Evolutionary conservation across 306 rosid species (phyloP).

Genomic region (Fragaria ananassa): DNA sequence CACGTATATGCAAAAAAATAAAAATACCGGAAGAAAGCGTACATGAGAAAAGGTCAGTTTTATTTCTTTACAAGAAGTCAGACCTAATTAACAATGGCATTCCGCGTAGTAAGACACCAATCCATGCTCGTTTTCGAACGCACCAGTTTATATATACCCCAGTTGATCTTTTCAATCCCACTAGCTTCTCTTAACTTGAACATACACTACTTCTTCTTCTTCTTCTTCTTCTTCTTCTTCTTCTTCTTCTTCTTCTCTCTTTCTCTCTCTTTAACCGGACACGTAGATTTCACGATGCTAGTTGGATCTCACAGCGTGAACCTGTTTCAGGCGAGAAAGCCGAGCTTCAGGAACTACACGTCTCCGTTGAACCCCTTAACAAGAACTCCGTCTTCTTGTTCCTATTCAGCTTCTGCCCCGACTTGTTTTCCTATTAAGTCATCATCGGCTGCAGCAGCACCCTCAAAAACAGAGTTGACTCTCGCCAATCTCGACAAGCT

Average conservation of each 20-base stretch:
- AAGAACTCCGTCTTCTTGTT: conserved; percentile 22
- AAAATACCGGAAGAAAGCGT: background rate
- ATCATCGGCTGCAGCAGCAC: conserved; percentile 10
- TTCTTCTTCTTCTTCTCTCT: background rate
- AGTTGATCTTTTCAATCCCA: background rate
- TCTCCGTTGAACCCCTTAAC: conserved; percentile 52
- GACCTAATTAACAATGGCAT: background rate
- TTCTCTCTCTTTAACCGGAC: background rate
- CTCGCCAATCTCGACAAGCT: conserved; percentile 73
- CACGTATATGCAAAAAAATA: background rate
- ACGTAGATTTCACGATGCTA: conserved; percentile 34
- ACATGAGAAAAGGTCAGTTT: conserved; percentile 14
- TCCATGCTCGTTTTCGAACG: background rate
- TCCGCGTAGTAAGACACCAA: background rate
- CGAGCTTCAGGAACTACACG: conserved; percentile 45
- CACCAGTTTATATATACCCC: background rate
- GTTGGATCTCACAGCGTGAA: conserved; percentile 40
- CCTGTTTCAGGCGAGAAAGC: conserved; percentile 42
- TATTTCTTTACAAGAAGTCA: background rate
- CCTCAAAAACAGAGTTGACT: conserved; percentile 24
- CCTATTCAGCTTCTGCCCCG: conserved; percentile 17
- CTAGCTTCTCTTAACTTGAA: background rate
- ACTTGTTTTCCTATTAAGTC: conserved; percentile 2
- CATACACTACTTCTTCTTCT: background rate
- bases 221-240: background rate